phyloP scores from a whole-genome alignment of 2,329 filamentous ascomycete species.

The Botrytis sinoallii region DNA sequence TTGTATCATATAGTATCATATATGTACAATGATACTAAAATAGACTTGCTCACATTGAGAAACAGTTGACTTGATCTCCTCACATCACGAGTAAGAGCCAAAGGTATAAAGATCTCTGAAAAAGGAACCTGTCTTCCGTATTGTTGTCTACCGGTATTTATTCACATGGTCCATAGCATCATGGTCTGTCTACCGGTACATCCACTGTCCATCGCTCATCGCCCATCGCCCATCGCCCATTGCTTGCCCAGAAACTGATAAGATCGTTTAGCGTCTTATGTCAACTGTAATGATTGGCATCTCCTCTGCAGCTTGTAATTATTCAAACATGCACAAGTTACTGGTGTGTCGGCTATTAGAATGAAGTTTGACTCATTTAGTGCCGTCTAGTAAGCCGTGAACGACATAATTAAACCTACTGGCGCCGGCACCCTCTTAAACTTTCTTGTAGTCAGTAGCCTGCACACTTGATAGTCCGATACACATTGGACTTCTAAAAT shows the following conservation, averaged over 20 bases:
- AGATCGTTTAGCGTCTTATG: conserved; percentile 4
- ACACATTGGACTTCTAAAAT: not conserved
- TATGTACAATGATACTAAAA: not conserved
- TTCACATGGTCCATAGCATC: not conserved
- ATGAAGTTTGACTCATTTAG: conserved; percentile 6
- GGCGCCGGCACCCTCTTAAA: not conserved
- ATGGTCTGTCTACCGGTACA: not conserved
- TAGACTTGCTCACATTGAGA: not conserved
- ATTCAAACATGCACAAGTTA: not conserved
- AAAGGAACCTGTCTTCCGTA: not conserved
- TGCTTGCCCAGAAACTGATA: not conserved
- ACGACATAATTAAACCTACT: conserved; percentile 1
- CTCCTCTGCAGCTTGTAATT: not conserved
- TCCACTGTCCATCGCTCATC: not conserved
- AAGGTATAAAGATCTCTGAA: not conserved
- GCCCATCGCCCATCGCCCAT: not conserved
- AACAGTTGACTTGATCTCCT: not conserved
- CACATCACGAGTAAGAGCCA: not conserved
- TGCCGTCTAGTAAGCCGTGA: not conserved
- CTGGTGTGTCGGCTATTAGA: conserved; percentile 16
- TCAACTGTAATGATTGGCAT: not conserved
- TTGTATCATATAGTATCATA: not conserved
- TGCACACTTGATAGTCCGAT: not conserved
- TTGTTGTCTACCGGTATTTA: not conserved
- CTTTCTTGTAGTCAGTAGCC: not conserved